Base-by-base conservation (phyloP, 2,329 filamentous ascomycete species). In the Amauroascus verrucosus region DNA sequence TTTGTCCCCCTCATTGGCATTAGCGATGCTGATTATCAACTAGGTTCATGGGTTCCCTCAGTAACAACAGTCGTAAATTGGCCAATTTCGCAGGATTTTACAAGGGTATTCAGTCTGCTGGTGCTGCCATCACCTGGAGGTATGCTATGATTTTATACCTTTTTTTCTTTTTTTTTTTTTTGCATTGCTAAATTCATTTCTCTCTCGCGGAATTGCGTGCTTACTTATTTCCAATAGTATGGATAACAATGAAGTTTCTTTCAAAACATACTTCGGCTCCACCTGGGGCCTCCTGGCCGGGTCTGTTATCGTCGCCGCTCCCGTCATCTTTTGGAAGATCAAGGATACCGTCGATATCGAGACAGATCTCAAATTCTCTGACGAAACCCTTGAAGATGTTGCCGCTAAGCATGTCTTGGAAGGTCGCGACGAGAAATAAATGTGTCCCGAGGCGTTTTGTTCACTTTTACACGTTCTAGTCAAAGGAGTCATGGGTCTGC, bases 21-120 rank as follows among this genome's bases (percentile, higher is more conserved):
- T 20, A 14, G n/a, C 1, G 24, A 4, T 41, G 33, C 51, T 48
- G 44, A 54, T 14, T 8, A 3, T 35, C 51, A 14, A 20, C 41
- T 56, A 85, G 83, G 84, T 90, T 85, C 74, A 95, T 97, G 85
- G 91, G 91, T 48, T 81, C 90, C 6, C 77, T 96, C 41, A 90
- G 87, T 65, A 97, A 97, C 79, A 95, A 91, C 58, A 82, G 86
- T 56, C 88, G 90, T 68, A 91, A 89, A 69, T 80, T 91, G 26
- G 90, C 91, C 72, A 95, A 96, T 75, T 85, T 91, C 64, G 86
- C 88, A 40, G 90, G 87, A 58, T 90, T 86, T 75, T 93, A 93
- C 79, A 93, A 93, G 74, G 84, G 84, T 48, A 86, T 95, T 59
- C 88, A 95, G 69, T 91, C 86, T n/a, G 87, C 86, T 16, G 88